Evolutionary conservation across 306 rosid genomes (phyloP).

Genomic region (Prosopis cineraria): DNA sequence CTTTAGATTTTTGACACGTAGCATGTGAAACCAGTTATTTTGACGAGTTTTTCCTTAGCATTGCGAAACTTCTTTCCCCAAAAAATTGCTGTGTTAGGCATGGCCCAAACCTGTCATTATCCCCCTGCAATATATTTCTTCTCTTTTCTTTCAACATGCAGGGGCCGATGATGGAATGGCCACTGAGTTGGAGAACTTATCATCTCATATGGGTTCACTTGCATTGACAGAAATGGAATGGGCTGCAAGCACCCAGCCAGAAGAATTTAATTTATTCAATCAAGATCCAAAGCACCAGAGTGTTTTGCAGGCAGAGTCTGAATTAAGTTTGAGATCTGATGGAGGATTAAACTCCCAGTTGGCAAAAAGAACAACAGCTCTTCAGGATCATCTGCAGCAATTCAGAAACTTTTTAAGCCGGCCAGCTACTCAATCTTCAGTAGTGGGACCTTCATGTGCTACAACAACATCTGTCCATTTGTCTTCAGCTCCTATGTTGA

Average conservation of each 20-base stretch:
- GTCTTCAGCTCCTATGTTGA: conserved; percentile 81
- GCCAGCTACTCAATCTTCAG: conserved; percentile 78
- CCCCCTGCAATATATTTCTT: conserved; percentile 45
- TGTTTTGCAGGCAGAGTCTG: conserved; percentile 50
- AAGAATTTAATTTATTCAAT: conserved; percentile 52
- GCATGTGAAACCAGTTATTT: conserved; percentile 9
- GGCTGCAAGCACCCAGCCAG: conserved; percentile 56
- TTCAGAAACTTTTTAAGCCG: conserved; percentile 71
- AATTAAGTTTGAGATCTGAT: conserved; percentile 50
- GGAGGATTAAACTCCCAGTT: conserved; percentile 60
- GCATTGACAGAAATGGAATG: conserved; percentile 97
- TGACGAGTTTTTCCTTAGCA: conserved; percentile 23
- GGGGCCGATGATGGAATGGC: conserved; percentile 83
- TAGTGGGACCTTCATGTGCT: conserved; percentile 73
- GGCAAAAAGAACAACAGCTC: conserved; percentile 56
- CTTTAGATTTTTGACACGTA: not conserved
- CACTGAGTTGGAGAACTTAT: conserved; percentile 79
- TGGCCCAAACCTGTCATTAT: conserved; percentile 39
- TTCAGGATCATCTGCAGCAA: conserved; percentile 73
- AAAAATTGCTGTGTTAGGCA: conserved; percentile 32
- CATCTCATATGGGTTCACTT: conserved; percentile 91
- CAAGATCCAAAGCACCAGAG: conserved; percentile 53
- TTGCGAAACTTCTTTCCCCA: not conserved
- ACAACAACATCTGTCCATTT: conserved; percentile 86
- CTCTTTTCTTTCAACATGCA: conserved; percentile 65